Conservation (phyloP, 139 green algal genomes). For the Trebouxia sp. region DNA sequence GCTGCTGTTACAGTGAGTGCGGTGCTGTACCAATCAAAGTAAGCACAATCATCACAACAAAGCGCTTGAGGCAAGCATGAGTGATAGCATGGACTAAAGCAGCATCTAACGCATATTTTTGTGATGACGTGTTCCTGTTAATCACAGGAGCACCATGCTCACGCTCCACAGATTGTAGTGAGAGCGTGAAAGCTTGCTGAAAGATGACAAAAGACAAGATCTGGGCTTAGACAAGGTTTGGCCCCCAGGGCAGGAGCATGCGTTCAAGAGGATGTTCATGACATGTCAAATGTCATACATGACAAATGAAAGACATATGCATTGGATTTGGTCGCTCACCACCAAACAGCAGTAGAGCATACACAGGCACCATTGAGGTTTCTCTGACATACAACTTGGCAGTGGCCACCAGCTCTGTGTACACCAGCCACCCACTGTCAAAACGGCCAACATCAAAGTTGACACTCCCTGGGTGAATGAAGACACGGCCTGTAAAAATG, state of each 20-base stretch:
- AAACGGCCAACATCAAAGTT: slow-evolving; percentile 74
- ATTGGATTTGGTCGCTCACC: slow-evolving; percentile 37
- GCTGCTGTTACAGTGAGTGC: too few relatives aligned
- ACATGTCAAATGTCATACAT: not conserved
- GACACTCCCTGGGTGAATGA: slow-evolving; percentile 89
- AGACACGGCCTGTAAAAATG: slow-evolving; percentile 69
- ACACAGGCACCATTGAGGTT: slow-evolving; percentile 77
- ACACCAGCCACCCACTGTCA: slow-evolving; percentile 82
- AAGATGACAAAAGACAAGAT: too few relatives aligned
- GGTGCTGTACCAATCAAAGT: too few relatives aligned
- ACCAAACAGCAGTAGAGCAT: slow-evolving; percentile 86
- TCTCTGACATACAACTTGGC: slow-evolving; percentile 74
- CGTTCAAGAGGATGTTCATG: not conserved
- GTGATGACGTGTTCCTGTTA: too few relatives aligned
- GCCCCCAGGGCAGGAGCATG: not conserved
- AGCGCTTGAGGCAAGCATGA: too few relatives aligned
- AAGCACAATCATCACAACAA: too few relatives aligned
- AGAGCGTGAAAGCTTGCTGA: too few relatives aligned
- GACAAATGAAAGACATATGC: not conserved
- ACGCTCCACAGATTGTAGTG: too few relatives aligned
- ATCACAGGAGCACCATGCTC: too few relatives aligned
- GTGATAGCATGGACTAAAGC: too few relatives aligned
- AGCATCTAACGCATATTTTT: too few relatives aligned
- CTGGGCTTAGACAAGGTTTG: too few relatives aligned
- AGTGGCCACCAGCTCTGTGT: slow-evolving; percentile 82